Evolutionary conservation across 2,329 filamentous ascomycete species (phyloP).

Genomic region (Pleurostoma richardsiae): DNA sequence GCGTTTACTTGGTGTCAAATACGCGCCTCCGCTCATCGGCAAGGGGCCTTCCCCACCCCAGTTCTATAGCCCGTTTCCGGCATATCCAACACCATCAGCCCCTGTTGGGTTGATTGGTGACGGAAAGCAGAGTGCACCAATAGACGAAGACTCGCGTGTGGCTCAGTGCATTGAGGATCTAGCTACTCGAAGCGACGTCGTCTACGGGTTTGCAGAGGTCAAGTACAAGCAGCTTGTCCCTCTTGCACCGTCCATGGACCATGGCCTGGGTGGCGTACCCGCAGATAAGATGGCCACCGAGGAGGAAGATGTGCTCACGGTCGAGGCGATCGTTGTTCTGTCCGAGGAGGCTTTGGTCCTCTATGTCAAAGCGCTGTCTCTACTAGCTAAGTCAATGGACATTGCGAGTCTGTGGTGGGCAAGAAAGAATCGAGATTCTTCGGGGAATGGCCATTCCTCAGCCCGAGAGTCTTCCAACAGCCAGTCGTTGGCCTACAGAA

Average conservation of each 20-base stretch:
- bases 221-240: constrained; percentile 98
- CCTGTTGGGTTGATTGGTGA: constrained; percentile 62
- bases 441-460: constrained; percentile 33
- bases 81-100: constrained; percentile 67
- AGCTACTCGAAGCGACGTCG: constrained; percentile 88
- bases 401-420: constrained; percentile 91
- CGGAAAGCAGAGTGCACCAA: constrained; percentile 50
- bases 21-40: constrained; percentile 54
- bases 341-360: constrained; percentile 93
- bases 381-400: constrained; percentile 93
- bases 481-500: constrained; percentile 58
- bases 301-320: constrained; percentile 74
- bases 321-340: constrained; percentile 78
- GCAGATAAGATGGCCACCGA: constrained; percentile 47
- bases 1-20: constrained; percentile 66
- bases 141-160: constrained; percentile 76
- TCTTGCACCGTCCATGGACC: constrained; percentile 71
- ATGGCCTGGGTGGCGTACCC: constrained; percentile 60
- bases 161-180: constrained; percentile 85
- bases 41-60: constrained; percentile 69
- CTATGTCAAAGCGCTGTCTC: constrained; percentile 88
- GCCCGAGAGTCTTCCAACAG: constrained; percentile 32
- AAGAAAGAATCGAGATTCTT: constrained; percentile 66
- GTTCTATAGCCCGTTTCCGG: constrained; percentile 76
- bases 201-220: constrained; percentile 96